Evolutionary conservation across 495 filamentous ascomycete genomes (phyloP), one percentile per base, ranked within the genome.

Genomic region (Durotheca rogersii): DNA sequence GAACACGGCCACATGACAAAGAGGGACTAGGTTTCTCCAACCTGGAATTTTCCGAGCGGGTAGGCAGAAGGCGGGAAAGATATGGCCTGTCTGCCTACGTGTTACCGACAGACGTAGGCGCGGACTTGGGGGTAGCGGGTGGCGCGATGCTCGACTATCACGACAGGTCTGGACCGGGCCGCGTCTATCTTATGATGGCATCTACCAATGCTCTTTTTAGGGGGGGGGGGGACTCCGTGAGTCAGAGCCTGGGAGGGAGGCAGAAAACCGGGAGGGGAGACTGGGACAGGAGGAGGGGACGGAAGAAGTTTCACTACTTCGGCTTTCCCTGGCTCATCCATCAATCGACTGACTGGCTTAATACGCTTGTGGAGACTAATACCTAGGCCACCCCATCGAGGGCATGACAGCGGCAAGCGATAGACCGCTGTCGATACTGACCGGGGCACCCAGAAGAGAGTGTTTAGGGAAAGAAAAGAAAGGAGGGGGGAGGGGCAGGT

Each of bases 271-370:
- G 18, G 33, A n/a, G n/a, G n/a, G n/a, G n/a, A n/a, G n/a, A n/a
- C n/a, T n/a, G n/a, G n/a, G n/a, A n/a, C n/a, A n/a, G n/a, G n/a
- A n/a, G n/a, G n/a, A n/a, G n/a, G n/a, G n/a, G n/a, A n/a, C n/a
- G n/a, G n/a, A n/a, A n/a, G n/a, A n/a, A n/a, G n/a, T n/a, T n/a
- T n/a, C n/a, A n/a, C n/a, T n/a, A n/a, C n/a, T n/a, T n/a, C n/a
- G n/a, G n/a, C n/a, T n/a, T n/a, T n/a, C n/a, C n/a, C 52, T 50
- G 36, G 36, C 18, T 17, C 27, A 37, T 42, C 48, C 5, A 47
- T 52, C 47, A 12, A 38, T 43, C 33, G 54, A 52, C 47, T n/a
- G 14, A 2, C n/a, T n/a, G n/a, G n/a, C n/a, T n/a, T n/a, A n/a
- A n/a, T n/a, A n/a, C n/a, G n/a, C n/a, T n/a, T n/a, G n/a, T n/a